Evolutionary conservation across 1,139 yeast species (phyloP), one percentile per base, ranked within the genome.

Genomic region (Saccharomyces uvarum): DNA sequence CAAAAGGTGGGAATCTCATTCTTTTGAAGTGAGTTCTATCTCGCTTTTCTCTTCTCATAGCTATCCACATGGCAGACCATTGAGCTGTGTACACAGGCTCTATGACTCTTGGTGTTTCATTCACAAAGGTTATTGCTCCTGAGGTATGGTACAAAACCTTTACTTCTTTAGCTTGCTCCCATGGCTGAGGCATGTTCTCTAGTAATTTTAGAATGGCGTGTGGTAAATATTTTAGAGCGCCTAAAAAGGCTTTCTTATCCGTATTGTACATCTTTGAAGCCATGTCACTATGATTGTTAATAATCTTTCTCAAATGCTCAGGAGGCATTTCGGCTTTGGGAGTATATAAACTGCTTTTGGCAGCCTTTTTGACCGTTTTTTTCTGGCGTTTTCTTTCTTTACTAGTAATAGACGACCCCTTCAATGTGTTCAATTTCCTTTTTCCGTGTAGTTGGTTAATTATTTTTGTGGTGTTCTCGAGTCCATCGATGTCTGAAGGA

Each of bases 141-240:
- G 95, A 83, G 21, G 81, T 79, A 66, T 93, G 99, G 67, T 93
- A 93, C 48, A 93, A 71, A 7, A 93, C 98, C 57, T 81, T 83
- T 11, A 95, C 99, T 54, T 88, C 95, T 57, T 88, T 87, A 1
- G 80, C 75, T 57, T 82, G 81, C 69, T 95, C 98, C 99, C 99
- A 95, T 0, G 99, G 99, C 68, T 90, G 97, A 0, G 99, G 99
- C 93, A 95, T 93, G 64, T 90, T 91, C 66, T 95, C 99, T 51
- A 95, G 68, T 41, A 95, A 77, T 70, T 95, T 95, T 58, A 90
- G 70, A 1, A 91, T 81, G 0, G 99, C 97, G 72, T 93, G 98
- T 0, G 99, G 99, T 84, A 95, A 80, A 71, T 86, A 95, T 70
- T 91, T 93, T 56, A 95, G 75, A 0, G 98, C 93, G 0, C 98